Evolutionary conservation across 2,329 filamentous ascomycete species (phyloP), one percentile per base, ranked within the genome.

Genomic region (Teratosphaeria pseudoeucalypti): DNA sequence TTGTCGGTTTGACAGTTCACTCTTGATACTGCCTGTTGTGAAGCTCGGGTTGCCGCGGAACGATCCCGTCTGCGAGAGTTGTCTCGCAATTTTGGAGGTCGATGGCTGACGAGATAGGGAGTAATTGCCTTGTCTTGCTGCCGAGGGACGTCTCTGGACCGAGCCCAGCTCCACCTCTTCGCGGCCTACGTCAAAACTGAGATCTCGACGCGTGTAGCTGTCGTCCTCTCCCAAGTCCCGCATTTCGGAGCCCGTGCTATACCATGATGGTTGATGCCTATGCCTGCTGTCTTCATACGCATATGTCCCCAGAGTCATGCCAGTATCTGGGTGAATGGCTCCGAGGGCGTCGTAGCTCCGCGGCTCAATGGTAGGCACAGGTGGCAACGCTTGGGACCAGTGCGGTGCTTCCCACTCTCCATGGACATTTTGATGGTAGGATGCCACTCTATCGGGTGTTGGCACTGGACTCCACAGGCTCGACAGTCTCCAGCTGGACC

Each of bases 401-500:
- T 23, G 58, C 39, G 52, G 47, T 57, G 55, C 52, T 53, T 14
- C 34, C 54, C 29, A 55, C 29, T 34, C n/a, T 9, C 54, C 54
- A 55, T 34, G 2, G 54, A 9, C 32, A 7, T 55, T 11, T 29
- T 34, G 53, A n/a, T 34, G 29, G 9, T 34, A 29, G 14, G 52
- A 54, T 34, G 11, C n/a, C 34, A 32, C 29, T 55, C 53, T 34
- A 19, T 34, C 26, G 9, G 53, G 43, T n/a, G 58, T 52, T 19
- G 56, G 54, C n/a, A 47, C 54, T 23, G 23, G 23, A 53, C 43
- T 56, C 58, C 58, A 59, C n/a, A 59, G 34, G 47, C 58, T 59
- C 12, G 54, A 57, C 12, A 59, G 58, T 53, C 58, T 59, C 58
- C 58, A 59, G 16, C 34, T 59, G 27, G 58, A 52, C 34, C 55